Base-by-base conservation (phyloP, 176 grass and related monocot genomes). In the Stipa capillata region DNA sequence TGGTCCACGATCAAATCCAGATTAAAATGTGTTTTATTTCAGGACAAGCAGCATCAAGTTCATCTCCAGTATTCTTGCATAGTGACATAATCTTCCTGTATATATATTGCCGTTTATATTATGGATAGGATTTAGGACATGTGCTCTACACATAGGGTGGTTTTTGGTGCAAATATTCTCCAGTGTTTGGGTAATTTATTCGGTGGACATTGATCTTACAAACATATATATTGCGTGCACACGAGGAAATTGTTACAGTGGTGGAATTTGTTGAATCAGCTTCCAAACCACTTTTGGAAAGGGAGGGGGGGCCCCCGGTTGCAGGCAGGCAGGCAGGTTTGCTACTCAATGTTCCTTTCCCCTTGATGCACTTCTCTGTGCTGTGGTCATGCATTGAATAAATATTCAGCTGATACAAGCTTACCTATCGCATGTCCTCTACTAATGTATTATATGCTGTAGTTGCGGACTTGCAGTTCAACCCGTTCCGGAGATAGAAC, bases 221-320 rank as follows among this genome's bases (percentile, higher is more conserved):
- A 6, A n/a, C n/a, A n/a, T 24, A 7, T 14, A 1, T 6, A 29
- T 8, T 18, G 8, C 44, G 7, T 29, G 5, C 40, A 6, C 35
- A 0, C 25, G 8, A 12, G 3, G 20, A 11, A 59, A 47, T 18
- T 47, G 12, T 4, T 33, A 2, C 24, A 13, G 17, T 3, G 29
- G n/a, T 69, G 25, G 18, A 60, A 59, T 29, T 77, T 58, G n/a
- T 49, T n/a, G n/a, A n/a, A n/a, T n/a, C 6, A 70, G 51, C 4
- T 78, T 78, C 64, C 52, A 70, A 59, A 49, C 29, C 63, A 50
- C 63, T 78, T 85, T 85, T 62, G 51, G 64, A 52, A 47, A 67
- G 8, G 51, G 12, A 2, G 0, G 21, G 7, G 29, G 15, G 31
- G 47, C n/a, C n/a, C n/a, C n/a, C n/a, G n/a, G n/a, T n/a, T n/a